Percentiles rank a stretch among this genome's conserved stretches.
Evolutionary conservation across 2,329 filamentous ascomycete genomes (phyloP).

Genomic region (Fusarium ambrosium): DNA sequence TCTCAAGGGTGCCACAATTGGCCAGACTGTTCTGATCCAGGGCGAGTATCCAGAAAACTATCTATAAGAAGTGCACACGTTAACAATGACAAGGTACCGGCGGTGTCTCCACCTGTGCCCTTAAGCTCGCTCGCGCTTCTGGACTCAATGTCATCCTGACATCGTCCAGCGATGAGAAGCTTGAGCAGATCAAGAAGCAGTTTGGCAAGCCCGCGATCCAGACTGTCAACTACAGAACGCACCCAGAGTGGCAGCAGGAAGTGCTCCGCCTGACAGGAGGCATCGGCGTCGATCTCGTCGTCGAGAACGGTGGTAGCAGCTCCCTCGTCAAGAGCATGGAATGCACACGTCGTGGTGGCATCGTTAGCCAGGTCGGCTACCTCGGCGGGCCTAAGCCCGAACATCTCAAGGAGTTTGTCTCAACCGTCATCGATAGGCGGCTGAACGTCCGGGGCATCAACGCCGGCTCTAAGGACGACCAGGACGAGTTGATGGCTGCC

Average conservation of each 20-base stretch:
- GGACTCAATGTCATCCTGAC: constrained; percentile 66
- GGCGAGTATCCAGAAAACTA: constrained; percentile 38
- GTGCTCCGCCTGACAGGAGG: constrained; percentile 59
- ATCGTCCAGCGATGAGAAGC: constrained; percentile 65
- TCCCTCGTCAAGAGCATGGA: constrained; percentile 56
- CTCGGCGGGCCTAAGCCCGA: constrained; percentile 49
- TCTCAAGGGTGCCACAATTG: constrained; percentile 55
- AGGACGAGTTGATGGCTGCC: constrained; percentile 55
- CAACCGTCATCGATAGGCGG: constrained; percentile 54
- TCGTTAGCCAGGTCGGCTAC: constrained; percentile 60
- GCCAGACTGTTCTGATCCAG: constrained; percentile 60
- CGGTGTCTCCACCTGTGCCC: constrained; percentile 55
- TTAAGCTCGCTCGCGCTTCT: constrained; percentile 63
- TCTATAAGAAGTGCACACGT: rapidly evolving
- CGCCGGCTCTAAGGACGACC: constrained; percentile 55
- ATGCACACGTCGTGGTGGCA: constrained; percentile 57
- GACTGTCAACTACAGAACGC: constrained; percentile 64
- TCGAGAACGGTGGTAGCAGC: constrained; percentile 57
- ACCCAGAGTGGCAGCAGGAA: constrained; percentile 60
- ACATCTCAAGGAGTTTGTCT: constrained; percentile 52
- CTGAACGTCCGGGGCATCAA: constrained; percentile 56
- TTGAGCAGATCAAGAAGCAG: constrained; percentile 56
- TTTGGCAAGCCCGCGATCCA: constrained; percentile 58
- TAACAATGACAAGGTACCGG: constrained; percentile 52
- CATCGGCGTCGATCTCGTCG: constrained; percentile 63